phyloP scores from a whole-genome alignment of 352 stramenopile species.

The Phytopythium vexans region DNA sequence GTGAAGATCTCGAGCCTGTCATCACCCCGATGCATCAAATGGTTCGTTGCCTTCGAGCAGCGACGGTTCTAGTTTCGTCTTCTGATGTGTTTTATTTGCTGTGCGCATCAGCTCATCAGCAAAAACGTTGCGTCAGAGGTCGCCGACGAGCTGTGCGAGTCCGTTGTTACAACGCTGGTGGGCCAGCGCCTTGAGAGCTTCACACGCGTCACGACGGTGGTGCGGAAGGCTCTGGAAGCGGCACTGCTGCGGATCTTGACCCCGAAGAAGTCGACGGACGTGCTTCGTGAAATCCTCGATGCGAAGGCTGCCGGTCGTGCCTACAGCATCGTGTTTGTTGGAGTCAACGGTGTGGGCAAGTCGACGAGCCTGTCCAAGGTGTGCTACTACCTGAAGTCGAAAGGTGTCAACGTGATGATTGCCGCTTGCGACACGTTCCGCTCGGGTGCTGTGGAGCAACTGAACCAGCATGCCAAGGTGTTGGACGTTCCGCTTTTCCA shows the following conservation, averaged over 20 bases:
- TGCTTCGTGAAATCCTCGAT: constrained; percentile 93
- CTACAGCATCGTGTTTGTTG: constrained; percentile 99
- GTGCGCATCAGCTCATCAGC: constrained; percentile 80
- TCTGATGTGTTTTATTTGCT: background rate
- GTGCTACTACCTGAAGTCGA: constrained; percentile 98
- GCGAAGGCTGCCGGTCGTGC: constrained; percentile 82
- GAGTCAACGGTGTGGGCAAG: constrained; percentile 99
- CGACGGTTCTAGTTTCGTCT: background rate
- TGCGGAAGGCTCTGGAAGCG: constrained; percentile 94
- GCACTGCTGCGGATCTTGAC: constrained; percentile 94
- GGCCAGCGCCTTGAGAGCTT: constrained; percentile 96
- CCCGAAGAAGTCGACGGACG: constrained; percentile 94
- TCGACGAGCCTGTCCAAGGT: constrained; percentile 99
- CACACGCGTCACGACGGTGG: constrained; percentile 87
- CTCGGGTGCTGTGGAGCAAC: constrained; percentile 97
- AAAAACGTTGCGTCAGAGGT: constrained; percentile 98
- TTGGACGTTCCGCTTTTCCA: constrained; percentile 96
- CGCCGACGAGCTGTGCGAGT: constrained; percentile 93
- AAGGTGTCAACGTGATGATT: constrained; percentile 95
- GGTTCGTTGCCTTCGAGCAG: constrained; percentile 27
- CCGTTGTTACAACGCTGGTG: constrained; percentile 92
- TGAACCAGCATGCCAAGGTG: constrained; percentile 97
- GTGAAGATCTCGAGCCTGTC: constrained; percentile 91
- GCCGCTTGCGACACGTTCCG: constrained; percentile 99
- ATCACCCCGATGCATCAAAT: constrained; percentile 93